A percentile compares a stretch with the other conserved stretches of the same genome.
Evolutionary conservation across 2,329 filamentous ascomycete species (phyloP).

Genomic region (Diaporthe amygdali): DNA sequence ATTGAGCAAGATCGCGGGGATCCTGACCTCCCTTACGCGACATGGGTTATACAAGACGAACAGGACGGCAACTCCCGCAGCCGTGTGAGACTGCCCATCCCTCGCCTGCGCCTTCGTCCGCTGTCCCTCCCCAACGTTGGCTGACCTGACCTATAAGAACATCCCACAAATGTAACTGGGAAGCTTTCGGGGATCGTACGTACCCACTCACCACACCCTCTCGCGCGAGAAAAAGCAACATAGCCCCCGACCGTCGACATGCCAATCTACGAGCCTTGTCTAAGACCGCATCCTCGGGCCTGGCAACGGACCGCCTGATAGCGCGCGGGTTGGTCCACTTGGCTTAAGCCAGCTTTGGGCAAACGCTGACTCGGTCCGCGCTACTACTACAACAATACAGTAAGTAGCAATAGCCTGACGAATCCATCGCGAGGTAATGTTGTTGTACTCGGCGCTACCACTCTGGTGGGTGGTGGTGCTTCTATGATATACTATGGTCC

Average conservation of each 20-base stretch:
- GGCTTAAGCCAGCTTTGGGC: conserved; percentile 6
- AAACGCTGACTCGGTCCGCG: conserved; percentile 21
- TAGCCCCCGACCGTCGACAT: conserved; percentile 2
- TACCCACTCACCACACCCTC: conserved; percentile 11
- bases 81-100: conserved; percentile 9
- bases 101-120: neutral
- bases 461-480: neutral
- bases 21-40: neutral
- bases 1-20: neutral
- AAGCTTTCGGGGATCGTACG: neutral
- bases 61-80: conserved; percentile 22
- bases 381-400: neutral
- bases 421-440: neutral
- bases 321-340: conserved; percentile 12
- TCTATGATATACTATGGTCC: neutral
- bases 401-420: neutral
- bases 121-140: neutral
- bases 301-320: conserved; percentile 18
- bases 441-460: conserved; percentile 22
- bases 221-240: conserved; percentile 7
- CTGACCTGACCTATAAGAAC: conserved; percentile 3
- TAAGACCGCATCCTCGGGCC: conserved; percentile 22
- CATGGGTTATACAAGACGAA: conserved; percentile 17
- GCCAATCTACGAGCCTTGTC: conserved; percentile 17
- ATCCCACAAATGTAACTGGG: neutral